Base-by-base conservation (phyloP, 78 protist genomes). In the Dictyostelium intermedium region DNA sequence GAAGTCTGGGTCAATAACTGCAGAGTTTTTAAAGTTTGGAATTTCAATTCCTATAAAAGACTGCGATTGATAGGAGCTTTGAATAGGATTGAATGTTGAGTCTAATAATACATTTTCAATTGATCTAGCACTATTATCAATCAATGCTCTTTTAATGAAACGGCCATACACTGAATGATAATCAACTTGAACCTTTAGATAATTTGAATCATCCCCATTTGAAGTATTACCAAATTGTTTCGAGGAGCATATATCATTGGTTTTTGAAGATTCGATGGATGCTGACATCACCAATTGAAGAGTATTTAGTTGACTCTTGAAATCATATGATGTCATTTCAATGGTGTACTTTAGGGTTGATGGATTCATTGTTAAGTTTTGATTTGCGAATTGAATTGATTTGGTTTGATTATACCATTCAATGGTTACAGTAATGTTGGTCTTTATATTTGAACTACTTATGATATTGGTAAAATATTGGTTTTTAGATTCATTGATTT, bases 251-350 rank as follows among this genome's bases (percentile, higher is more conserved):
- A 73, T 20, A 32, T 73, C 37, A 1, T 43, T 50, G 18, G 60
- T 32, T 6, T 14, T 80, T 14, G 34, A 20, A 16, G 34, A 32
- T 73, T 34, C 50, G 5, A 80, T 27, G 5, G 14, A 27, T 6
- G 84, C 73, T 43, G 70, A 80, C 70, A 80, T 50, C 53, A 80
- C 39, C 5, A 80, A 50, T 53, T 80, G 84, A 2, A 80, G 35
- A 0, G 63, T 30, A 80, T 80, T 80, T 8, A 37, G 20, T 14
- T 25, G 4, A 5, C 13, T 43, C 4, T 16, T 27, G 23, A 80
- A 80, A 27, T 5, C 4, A 20, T 80, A 80, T 30, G 16, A 7
- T 16, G 47, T 50, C 2, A 80, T 80, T 11, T 80, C 27, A 13
- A 80, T 32, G 16, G 39, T 50, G 32, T 80, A 80, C 27, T 80